These are phyloP conservation scores for Colletotrichum graminicola DNA, from an alignment of 2,329 filamentous ascomycete genomes.

Conservation along the genomic window DNA sequence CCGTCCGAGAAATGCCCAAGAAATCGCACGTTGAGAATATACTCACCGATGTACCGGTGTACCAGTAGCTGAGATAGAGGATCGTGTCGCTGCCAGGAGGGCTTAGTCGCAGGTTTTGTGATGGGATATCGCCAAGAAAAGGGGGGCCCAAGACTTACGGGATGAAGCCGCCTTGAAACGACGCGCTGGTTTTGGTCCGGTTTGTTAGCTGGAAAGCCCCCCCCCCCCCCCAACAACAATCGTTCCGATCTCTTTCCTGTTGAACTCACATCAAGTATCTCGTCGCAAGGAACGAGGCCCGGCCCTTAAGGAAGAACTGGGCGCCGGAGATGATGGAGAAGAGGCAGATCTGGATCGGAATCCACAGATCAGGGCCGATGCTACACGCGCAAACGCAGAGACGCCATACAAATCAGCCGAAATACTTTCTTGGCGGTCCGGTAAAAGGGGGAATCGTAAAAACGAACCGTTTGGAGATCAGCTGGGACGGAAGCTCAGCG, in stretches of 20 bases:
- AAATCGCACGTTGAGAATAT: too few species aligned
- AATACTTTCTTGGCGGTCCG: rapidly evolving
- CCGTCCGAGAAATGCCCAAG: too few species aligned
- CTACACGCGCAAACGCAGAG: not conserved
- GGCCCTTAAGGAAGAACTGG: slow-evolving; percentile 51
- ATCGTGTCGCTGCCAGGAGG: slow-evolving; percentile 25
- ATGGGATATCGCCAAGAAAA: slow-evolving; percentile 42
- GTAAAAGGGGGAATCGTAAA: slow-evolving; percentile 49
- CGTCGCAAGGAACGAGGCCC: slow-evolving; percentile 54
- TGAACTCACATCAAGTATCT: slow-evolving; percentile 55
- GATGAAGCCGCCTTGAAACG: slow-evolving; percentile 61
- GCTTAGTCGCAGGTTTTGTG: slow-evolving; percentile 40
- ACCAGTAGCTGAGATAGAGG: slow-evolving; percentile 71
- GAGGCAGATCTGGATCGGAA: slow-evolving; percentile 45
- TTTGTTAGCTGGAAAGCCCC: not conserved
- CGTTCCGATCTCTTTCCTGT: rapidly evolving
- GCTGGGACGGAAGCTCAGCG: slow-evolving; percentile 72
- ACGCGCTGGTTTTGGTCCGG: not conserved
- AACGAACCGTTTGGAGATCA: slow-evolving; percentile 65
- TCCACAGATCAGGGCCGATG: slow-evolving; percentile 51
- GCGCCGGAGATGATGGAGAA: slow-evolving; percentile 38
- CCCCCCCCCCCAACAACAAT: rapidly evolving
- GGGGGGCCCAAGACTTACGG: slow-evolving; percentile 44
- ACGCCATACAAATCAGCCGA: not conserved
- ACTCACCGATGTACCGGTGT: slow-evolving; percentile 66